Evolutionary conservation across 2,329 filamentous ascomycete species (phyloP).

Genomic region (Botrytis paeoniae): DNA sequence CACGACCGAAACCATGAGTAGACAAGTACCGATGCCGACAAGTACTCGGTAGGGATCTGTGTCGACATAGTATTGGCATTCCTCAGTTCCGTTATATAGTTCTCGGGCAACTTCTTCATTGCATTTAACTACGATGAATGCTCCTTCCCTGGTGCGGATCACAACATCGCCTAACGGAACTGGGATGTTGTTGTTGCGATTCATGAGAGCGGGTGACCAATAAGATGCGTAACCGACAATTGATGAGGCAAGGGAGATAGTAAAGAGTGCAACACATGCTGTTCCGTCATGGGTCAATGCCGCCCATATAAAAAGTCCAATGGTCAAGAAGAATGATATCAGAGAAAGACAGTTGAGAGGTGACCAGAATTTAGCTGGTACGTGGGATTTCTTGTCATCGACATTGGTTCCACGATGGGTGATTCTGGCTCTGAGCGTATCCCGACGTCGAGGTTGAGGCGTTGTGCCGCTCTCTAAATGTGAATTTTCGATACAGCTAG

Average conservation of each 20-base stretch:
- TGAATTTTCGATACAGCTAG: conserved; percentile 5
- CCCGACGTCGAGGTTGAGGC: conserved; percentile 17
- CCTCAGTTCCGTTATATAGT: conserved; percentile 58
- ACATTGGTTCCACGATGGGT: conserved; percentile 24
- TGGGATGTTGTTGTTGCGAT: conserved; percentile 46
- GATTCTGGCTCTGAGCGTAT: conserved; percentile 25
- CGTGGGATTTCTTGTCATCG: conserved; percentile 45
- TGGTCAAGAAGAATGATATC: conserved; percentile 49
- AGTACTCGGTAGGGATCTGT: conserved; percentile 47
- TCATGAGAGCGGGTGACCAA: conserved; percentile 56
- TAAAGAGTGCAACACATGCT: conserved; percentile 49
- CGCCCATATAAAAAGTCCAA: conserved; percentile 47
- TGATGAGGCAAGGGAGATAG: conserved; percentile 52
- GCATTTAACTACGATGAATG: conserved; percentile 56
- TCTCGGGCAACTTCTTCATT: conserved; percentile 60
- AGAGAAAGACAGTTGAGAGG: conserved; percentile 54
- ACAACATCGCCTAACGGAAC: conserved; percentile 56
- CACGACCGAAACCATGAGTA: conserved; percentile 61
- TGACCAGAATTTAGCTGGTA: conserved; percentile 49
- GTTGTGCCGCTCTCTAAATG: conserved; percentile 19
- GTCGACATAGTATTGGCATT: conserved; percentile 55
- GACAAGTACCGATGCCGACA: conserved; percentile 55
- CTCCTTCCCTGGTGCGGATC: conserved; percentile 58
- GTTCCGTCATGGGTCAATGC: conserved; percentile 47
- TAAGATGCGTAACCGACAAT: conserved; percentile 55